Conservation (phyloP, 176 grass and related monocot species). For the Avena atlantica region DNA sequence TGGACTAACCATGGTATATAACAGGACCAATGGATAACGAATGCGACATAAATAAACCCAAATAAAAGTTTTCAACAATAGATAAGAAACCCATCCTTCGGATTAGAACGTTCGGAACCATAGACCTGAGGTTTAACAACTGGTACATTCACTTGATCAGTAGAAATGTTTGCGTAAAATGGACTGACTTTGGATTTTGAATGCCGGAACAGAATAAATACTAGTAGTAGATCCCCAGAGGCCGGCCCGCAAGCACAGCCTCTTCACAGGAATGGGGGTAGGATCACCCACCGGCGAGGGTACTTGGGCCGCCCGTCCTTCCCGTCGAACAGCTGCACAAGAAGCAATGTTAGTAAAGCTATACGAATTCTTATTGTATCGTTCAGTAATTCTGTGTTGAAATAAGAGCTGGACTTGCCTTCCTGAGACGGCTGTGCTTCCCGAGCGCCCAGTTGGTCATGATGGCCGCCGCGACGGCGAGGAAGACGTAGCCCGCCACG, state of each 20-base stretch:
- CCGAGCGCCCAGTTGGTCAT: conserved; percentile 97
- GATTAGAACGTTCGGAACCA: conserved; percentile 5
- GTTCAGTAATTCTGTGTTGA: not conserved
- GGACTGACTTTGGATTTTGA: not conserved
- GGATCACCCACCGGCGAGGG: conserved; percentile 88
- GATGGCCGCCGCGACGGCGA: conserved; percentile 72
- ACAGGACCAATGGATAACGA: not conserved
- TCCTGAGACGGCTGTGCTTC: conserved; percentile 83
- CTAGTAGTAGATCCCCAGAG: not conserved
- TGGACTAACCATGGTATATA: not conserved
- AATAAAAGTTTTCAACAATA: not conserved
- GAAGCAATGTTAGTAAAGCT: conserved; percentile 35
- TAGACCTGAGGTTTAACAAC: conserved; percentile 25
- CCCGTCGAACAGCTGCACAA: conserved; percentile 86
- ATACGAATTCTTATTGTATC: too few species aligned
- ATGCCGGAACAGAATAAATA: not conserved
- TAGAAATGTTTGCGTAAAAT: conserved; percentile 21
- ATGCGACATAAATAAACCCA: not conserved
- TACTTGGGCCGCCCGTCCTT: conserved; percentile 83
- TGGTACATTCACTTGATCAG: conserved; percentile 31
- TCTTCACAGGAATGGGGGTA: conserved; percentile 86
- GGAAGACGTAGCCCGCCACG: conserved; percentile 84
- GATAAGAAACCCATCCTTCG: conserved; percentile 26
- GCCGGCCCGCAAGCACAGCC: not conserved
- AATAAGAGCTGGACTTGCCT: conserved; percentile 57